A percentile compares a stretch with the other conserved stretches of the same genome.
Evolutionary conservation across 1,139 yeast genomes (phyloP).

Genomic region (Eremothecium gossypii): DNA sequence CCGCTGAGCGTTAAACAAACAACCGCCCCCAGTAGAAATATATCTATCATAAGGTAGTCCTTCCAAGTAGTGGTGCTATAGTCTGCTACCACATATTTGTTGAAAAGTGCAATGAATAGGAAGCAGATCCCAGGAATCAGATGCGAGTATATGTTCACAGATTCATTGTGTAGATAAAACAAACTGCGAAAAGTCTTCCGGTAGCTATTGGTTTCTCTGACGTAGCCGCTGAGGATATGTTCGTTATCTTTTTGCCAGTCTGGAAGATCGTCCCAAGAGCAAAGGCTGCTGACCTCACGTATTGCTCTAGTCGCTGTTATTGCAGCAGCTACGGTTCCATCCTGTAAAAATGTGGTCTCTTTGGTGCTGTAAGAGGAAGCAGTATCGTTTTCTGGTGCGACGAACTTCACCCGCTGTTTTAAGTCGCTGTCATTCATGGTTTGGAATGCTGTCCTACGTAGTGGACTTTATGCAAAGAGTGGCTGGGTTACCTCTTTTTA

Average conservation of each 20-base stretch:
- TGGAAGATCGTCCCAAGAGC: constrained; percentile 46
- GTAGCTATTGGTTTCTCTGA: constrained; percentile 55
- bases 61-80: constrained; percentile 38
- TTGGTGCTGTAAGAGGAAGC: not conserved
- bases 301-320: constrained; percentile 3
- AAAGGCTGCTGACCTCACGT: constrained; percentile 13
- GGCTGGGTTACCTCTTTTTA: no score
- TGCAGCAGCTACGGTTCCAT: constrained; percentile 1
- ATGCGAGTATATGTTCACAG: constrained; percentile 77
- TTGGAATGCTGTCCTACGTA: no score
- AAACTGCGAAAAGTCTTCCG: constrained; percentile 46
- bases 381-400: no score
- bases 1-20: constrained; percentile 67
- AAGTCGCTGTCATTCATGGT: no score
- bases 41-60: constrained; percentile 37
- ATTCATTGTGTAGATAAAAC: constrained; percentile 70
- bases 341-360: not conserved
- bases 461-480: no score
- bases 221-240: constrained; percentile 64
- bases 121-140: constrained; percentile 52
- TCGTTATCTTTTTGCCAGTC: constrained; percentile 87
- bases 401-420: no score
- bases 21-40: constrained; percentile 44
- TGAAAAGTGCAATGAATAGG: constrained; percentile 25
- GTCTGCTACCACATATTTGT: constrained; percentile 29